phyloP scores from a whole-genome alignment of 352 stramenopile species.

The Phytophthora niederhauseri region DNA sequence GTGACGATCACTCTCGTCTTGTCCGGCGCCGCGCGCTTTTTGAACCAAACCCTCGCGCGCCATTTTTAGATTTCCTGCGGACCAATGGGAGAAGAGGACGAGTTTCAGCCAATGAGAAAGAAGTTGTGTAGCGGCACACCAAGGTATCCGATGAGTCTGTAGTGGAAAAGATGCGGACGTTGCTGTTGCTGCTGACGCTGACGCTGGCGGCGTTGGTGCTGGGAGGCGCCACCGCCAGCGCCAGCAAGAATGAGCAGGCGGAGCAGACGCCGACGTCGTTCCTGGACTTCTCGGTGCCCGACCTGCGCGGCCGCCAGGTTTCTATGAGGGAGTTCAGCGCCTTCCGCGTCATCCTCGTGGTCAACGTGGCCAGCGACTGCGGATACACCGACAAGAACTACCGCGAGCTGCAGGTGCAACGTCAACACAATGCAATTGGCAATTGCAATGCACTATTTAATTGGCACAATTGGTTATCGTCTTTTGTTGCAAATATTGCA shows the following conservation, averaged over 20 bases:
- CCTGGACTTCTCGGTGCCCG: slow-evolving; percentile 61
- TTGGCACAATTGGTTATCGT: neutral
- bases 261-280: slow-evolving; percentile 42
- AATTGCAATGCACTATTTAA: no score
- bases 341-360: slow-evolving; percentile 73
- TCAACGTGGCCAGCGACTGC: slow-evolving; percentile 84
- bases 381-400: slow-evolving; percentile 89
- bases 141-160: slow-evolving; percentile 22
- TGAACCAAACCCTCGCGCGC: slow-evolving; percentile 15
- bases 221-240: neutral
- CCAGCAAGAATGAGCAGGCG: neutral
- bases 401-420: slow-evolving; percentile 62
- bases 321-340: slow-evolving; percentile 55
- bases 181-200: slow-evolving; percentile 22
- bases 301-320: slow-evolving; percentile 51
- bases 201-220: slow-evolving; percentile 15
- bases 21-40: slow-evolving; percentile 9
- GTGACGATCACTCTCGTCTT: slow-evolving; percentile 11
- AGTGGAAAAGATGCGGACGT: slow-evolving; percentile 9
- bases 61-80: slow-evolving; percentile 24
- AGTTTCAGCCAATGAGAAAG: slow-evolving; percentile 16
- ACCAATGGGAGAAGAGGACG: slow-evolving; percentile 8
- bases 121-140: neutral
- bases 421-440: neutral
- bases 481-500: slow-evolving; percentile 17